These are phyloP conservation scores for Didymella keratinophila DNA, from an alignment of 2,329 filamentous ascomycete species.

Conservation along the genomic window DNA sequence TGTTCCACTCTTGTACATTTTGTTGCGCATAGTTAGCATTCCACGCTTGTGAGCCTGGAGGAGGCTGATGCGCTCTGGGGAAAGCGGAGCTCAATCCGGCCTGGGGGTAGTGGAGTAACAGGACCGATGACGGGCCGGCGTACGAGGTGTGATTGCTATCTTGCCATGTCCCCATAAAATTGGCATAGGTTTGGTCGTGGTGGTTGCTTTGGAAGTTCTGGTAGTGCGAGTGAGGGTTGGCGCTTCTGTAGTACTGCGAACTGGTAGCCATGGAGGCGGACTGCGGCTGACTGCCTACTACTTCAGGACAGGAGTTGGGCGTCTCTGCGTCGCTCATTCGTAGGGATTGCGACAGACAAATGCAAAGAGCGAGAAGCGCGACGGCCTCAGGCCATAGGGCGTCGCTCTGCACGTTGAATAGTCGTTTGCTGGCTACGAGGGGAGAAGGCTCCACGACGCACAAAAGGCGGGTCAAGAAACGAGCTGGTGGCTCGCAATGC, in stretches of 20 bases:
- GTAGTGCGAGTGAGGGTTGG: conserved; percentile 40
- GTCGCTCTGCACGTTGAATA: conserved; percentile 27
- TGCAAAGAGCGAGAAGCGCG: conserved; percentile 29
- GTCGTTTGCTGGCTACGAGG: conserved; percentile 29
- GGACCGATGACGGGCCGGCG: conserved; percentile 34
- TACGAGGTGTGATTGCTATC: conserved; percentile 33
- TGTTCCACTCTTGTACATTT: conserved; percentile 29
- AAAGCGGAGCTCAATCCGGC: conserved; percentile 33
- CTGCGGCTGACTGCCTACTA: conserved; percentile 37
- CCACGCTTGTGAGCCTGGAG: conserved; percentile 30
- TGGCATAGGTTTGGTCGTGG: conserved; percentile 31
- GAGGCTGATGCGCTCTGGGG: conserved; percentile 30
- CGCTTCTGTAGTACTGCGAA: conserved; percentile 43
- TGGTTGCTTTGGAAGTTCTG: conserved; percentile 29
- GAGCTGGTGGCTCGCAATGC: conserved; percentile 28
- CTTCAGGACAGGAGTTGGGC: conserved; percentile 28
- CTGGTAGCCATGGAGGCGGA: conserved; percentile 40
- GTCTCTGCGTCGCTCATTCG: conserved; percentile 32
- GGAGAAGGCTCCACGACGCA: conserved; percentile 30
- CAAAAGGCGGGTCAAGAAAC: conserved; percentile 34
- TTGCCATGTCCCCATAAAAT: conserved; percentile 37
- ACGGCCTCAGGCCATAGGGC: conserved; percentile 34
- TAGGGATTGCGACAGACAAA: conserved; percentile 25
- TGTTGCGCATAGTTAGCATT: conserved; percentile 28
- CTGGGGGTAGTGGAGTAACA: conserved; percentile 37